Base-by-base conservation (phyloP, 768 basidiomycete genomes). In the Arthromyces matolae region DNA sequence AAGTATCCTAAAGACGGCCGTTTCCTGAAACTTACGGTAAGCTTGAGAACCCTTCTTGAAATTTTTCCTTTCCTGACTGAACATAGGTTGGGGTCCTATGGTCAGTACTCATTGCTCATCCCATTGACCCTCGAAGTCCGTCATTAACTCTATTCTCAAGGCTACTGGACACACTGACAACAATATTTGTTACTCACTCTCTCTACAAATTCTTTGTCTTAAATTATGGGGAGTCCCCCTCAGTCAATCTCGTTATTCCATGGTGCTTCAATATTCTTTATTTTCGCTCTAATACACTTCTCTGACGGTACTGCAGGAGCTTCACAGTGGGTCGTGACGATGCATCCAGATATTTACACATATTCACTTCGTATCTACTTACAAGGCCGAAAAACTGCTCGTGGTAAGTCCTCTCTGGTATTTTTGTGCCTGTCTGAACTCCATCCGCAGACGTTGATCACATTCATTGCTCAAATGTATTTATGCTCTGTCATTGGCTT, bases 401-500 rank as follows among this genome's bases (percentile, higher is more conserved):
- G 48, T 49, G 10, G 48, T 49, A 20, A 8, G 48, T 37, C 13
- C 14, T 23, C 42, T 42, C 22, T 2, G n/a, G 22, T 42, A 14
- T 29, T 27, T 22, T 13, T 16, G 19, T 31, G 12, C 18, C 5
- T 1, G 3, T 14, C 20, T 25, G 27, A 18, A 47, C 12, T n/a
- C 10, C 10, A 13, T 31, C 9, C 18, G 3, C 37, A 49, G 48
- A 43, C 48, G 3, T 8, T 49, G 13, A 43, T 49, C 27, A 49
- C 48, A 29, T 49, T 49, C 12, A 19, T 43, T 24, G 48, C 48
- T 29, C 48, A 49, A 43, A n/a, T 37, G 48, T 49, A n/a, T n/a
- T n/a, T n/a, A n/a, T n/a, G n/a, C n/a, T n/a, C 29, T 9, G 41
- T 38, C 10, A 37, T n/a, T 28, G 13, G 40, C 29, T 16, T 16